Evolutionary conservation across 2,329 filamentous ascomycete species (phyloP).

Genomic region (Sclerotinia nivalis): DNA sequence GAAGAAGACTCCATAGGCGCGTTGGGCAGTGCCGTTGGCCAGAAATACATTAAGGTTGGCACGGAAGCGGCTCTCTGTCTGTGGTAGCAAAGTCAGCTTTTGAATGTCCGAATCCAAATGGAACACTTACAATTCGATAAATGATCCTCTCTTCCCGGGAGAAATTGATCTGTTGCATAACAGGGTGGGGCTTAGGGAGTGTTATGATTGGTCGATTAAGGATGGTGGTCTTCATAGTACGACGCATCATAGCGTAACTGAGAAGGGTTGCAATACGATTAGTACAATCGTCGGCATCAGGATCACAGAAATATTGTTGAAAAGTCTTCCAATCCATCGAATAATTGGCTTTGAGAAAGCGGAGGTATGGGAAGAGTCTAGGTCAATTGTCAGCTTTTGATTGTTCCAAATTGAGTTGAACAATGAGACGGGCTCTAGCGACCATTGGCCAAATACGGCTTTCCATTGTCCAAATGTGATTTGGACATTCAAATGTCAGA

Average conservation of each 20-base stretch:
- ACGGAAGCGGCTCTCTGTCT: constrained; percentile 43
- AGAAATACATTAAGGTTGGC: constrained; percentile 36
- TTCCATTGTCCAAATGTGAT: neutral
- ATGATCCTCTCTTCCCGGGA: constrained; percentile 53
- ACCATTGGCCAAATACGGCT: neutral
- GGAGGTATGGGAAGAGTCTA: constrained; percentile 40
- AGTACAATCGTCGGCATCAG: constrained; percentile 29
- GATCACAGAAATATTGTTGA: constrained; percentile 39
- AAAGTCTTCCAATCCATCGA: constrained; percentile 37
- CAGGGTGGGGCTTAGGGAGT: constrained; percentile 51
- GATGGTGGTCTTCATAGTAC: constrained; percentile 55
- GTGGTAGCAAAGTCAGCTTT: constrained; percentile 32
- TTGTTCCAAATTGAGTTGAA: constrained; percentile 8
- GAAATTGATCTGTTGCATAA: constrained; percentile 49
- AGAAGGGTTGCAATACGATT: constrained; percentile 35
- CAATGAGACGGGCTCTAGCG: neutral
- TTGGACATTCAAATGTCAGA: neutral
- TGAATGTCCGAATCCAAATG: constrained; percentile 17
- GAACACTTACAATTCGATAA: constrained; percentile 55
- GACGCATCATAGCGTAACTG: constrained; percentile 52
- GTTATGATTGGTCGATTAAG: constrained; percentile 55
- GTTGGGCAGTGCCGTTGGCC: constrained; percentile 26
- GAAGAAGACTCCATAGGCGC: constrained; percentile 36
- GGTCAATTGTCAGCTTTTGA: constrained; percentile 19
- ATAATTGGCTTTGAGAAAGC: constrained; percentile 39